Percentiles rank a stretch among this genome's conserved stretches.
phyloP scores from a whole-genome alignment of 345 rosid species.

The Eucalyptus viminalis region DNA sequence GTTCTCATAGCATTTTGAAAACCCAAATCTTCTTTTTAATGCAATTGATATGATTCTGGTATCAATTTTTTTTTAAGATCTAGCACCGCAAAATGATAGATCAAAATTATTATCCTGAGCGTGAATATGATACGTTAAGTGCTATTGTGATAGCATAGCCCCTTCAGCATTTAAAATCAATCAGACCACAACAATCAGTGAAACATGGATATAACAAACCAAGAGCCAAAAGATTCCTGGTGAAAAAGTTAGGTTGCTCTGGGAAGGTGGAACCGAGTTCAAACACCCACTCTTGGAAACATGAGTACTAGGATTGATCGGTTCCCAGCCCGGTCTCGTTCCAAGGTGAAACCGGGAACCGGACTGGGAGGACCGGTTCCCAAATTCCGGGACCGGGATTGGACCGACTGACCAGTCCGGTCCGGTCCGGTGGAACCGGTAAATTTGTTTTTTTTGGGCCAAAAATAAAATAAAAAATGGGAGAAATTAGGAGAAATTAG shows the following conservation, averaged over 20 bases:
- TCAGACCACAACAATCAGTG: not conserved
- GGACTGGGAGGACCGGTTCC: no score
- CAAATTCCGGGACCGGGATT: no score
- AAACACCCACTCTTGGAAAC: not conserved
- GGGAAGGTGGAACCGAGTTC: not conserved
- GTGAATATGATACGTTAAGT: not conserved
- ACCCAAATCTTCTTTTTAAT: not conserved
- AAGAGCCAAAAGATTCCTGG: not conserved
- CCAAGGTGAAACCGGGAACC: no score
- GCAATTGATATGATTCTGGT: not conserved
- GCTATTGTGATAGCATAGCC: not conserved
- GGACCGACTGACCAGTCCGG: no score
- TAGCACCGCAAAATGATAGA: not conserved
- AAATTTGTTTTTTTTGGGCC: no score
- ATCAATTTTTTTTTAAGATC: not conserved
- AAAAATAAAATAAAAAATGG: no score
- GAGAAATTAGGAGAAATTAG: no score
- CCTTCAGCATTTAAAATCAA: not conserved
- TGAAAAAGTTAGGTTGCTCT: not conserved
- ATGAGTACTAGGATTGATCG: not conserved
- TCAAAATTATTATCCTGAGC: not conserved
- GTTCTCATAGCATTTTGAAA: not conserved
- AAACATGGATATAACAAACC: not conserved
- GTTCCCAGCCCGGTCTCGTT: no score
- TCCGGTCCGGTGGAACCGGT: fast-evolving